Percentiles rank a stretch among this genome's conserved stretches.
These are phyloP conservation scores for Pseudogymnoascus pannorum DNA, from an alignment of 2,329 filamentous ascomycete species.

Conservation along the genomic window DNA sequence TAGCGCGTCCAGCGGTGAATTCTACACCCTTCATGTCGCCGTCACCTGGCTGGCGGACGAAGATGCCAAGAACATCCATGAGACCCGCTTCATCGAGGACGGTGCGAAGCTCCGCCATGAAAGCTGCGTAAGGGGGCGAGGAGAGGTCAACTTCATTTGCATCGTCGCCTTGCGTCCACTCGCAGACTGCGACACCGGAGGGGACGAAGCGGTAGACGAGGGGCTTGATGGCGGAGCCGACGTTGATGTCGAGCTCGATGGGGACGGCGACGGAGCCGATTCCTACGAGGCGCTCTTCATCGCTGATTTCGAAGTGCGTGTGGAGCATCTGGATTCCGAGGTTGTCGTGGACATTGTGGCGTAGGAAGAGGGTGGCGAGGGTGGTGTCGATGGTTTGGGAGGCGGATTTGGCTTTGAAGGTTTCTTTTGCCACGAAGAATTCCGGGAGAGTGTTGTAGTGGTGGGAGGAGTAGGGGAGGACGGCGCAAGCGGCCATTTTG, in stretches of 20 bases:
- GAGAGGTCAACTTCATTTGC: not conserved
- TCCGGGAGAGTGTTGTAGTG: not conserved
- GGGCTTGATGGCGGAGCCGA: not conserved
- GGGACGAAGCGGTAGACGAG: not conserved
- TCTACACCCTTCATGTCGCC: not conserved
- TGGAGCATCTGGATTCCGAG: conserved; percentile 26
- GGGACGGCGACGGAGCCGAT: conserved; percentile 11
- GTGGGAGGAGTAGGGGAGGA: not conserved
- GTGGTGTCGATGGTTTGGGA: not conserved
- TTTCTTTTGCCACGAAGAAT: not conserved
- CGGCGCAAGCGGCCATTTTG: not conserved
- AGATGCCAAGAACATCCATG: not conserved
- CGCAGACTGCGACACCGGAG: not conserved
- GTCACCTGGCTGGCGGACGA: not conserved
- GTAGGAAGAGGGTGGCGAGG: conserved; percentile 14
- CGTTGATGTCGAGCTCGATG: not conserved
- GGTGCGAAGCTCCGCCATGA: not conserved
- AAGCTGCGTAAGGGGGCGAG: not conserved
- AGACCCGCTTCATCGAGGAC: not conserved
- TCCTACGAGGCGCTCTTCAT: conserved; percentile 26
- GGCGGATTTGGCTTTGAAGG: not conserved
- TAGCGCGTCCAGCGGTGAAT: not conserved
- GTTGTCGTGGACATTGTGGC: conserved; percentile 30
- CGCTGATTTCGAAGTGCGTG: conserved; percentile 30
- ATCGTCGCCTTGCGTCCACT: not conserved